These are phyloP conservation scores for Acanthamoeba triangularis DNA, from an alignment of 208 protist genomes.

Conservation along the genomic window DNA sequence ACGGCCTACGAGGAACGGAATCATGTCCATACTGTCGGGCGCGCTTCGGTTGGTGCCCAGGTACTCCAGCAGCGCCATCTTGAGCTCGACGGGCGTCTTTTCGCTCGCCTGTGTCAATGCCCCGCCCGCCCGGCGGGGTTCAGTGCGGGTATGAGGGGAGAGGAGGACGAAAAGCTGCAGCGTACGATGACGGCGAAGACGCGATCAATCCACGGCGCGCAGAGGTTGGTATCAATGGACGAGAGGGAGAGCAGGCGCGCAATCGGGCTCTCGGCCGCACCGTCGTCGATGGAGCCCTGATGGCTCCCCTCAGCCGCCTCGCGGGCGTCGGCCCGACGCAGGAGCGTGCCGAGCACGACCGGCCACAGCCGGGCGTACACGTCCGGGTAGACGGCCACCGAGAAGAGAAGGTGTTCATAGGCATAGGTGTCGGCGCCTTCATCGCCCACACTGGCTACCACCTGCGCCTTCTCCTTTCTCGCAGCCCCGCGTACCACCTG, in stretches of 20 bases:
- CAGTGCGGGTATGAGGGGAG: neutral
- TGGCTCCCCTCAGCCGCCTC: neutral
- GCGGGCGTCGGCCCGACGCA: neutral
- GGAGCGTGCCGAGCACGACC: neutral
- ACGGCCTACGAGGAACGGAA: slow-evolving; percentile 1
- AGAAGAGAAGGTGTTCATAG: neutral
- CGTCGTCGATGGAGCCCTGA: neutral
- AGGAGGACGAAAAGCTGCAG: neutral
- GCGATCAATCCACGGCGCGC: slow-evolving; percentile 30
- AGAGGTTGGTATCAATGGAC: neutral
- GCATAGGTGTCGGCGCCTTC: neutral
- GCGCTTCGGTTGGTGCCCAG: slow-evolving; percentile 5
- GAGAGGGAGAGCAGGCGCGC: neutral
- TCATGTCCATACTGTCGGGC: neutral
- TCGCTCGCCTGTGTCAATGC: neutral
- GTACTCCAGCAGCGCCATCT: slow-evolving; percentile 23
- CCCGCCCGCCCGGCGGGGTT: neutral
- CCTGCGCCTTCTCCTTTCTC: neutral
- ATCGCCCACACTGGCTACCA: neutral
- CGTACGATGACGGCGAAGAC: slow-evolving; percentile 12
- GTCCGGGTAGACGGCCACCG: neutral
- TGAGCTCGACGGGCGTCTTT: neutral
- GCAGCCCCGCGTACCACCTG: no score
- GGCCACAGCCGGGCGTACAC: neutral
- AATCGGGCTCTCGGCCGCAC: neutral